These are phyloP conservation scores for Macrophomina pseudophaseolina DNA, from an alignment of 2,329 filamentous ascomycete species.

Conservation along the genomic window DNA sequence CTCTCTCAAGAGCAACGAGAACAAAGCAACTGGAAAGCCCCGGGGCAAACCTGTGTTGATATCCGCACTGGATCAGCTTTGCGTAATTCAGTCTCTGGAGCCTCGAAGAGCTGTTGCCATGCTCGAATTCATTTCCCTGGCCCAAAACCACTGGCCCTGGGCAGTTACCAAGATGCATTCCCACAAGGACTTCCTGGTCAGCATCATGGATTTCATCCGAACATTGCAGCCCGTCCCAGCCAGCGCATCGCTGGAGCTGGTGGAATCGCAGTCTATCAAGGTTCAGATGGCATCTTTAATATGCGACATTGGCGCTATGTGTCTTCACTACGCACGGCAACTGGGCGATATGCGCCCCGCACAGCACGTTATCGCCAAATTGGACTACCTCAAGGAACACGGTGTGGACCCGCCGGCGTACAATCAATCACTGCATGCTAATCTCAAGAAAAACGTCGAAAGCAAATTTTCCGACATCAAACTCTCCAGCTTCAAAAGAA, in stretches of 20 bases:
- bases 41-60: slow-evolving; percentile 71
- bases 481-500: slow-evolving; percentile 81
- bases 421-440: slow-evolving; percentile 84
- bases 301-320: slow-evolving; percentile 87
- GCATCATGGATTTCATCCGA: slow-evolving; percentile 72
- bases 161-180: slow-evolving; percentile 80
- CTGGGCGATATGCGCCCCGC: slow-evolving; percentile 71
- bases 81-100: slow-evolving; percentile 67
- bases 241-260: slow-evolving; percentile 47
- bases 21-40: slow-evolving; percentile 41
- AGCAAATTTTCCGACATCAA: slow-evolving; percentile 75
- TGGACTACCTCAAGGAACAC: slow-evolving; percentile 80
- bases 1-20: slow-evolving; percentile 60
- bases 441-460: slow-evolving; percentile 83
- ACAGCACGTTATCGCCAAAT: slow-evolving; percentile 72
- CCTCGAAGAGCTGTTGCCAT: slow-evolving; percentile 72
- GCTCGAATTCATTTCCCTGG: slow-evolving; percentile 83
- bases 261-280: slow-evolving; percentile 42
- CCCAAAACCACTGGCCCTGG: slow-evolving; percentile 96
- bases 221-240: slow-evolving; percentile 62
- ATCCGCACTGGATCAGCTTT: slow-evolving; percentile 73
- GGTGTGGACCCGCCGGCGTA: slow-evolving; percentile 81
- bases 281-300: slow-evolving; percentile 74
- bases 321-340: slow-evolving; percentile 84
- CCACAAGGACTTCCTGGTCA: slow-evolving; percentile 73